Conservation (phyloP, 768 basidiomycete species). For the Russula emetica region DNA sequence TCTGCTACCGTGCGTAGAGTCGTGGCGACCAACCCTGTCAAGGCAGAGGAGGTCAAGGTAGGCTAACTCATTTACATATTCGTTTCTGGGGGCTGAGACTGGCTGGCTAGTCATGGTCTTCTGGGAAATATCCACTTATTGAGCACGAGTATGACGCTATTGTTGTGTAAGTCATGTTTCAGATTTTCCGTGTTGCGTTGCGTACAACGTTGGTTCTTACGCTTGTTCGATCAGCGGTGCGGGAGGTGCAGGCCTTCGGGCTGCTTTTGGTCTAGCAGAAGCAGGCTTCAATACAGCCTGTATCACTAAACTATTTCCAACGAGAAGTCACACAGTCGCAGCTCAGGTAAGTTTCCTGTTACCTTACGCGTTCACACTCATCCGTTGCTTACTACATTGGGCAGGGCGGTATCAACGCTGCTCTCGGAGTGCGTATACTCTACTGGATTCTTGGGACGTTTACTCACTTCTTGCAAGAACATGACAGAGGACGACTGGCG, state of each 20-base stretch:
- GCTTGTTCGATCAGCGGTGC: conserved; percentile 63
- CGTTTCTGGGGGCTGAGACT: conserved; percentile 17
- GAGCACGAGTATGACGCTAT: conserved; percentile 99
- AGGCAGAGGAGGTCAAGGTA: conserved; percentile 81
- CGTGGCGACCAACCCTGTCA: conserved; percentile 67
- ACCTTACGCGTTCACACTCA: background rate
- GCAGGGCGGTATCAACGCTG: conserved; percentile 97
- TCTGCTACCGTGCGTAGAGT: conserved; percentile 57
- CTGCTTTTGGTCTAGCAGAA: conserved; percentile 97
- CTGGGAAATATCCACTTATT: conserved; percentile 91
- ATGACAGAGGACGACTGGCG: conserved; percentile 99
- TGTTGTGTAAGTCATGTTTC: conserved; percentile 70
- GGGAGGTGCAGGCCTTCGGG: conserved; percentile 96
- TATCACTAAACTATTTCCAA: conserved; percentile 98
- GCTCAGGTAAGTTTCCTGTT: conserved; percentile 65
- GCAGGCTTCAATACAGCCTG: conserved; percentile 98
- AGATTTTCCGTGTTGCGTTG: background rate
- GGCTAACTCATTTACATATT: conserved; percentile 22
- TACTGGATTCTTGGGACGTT: background rate
- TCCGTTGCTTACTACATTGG: background rate
- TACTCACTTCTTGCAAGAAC: conserved; percentile 49
- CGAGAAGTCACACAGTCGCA: conserved; percentile 96
- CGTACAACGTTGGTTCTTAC: background rate
- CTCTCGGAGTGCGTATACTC: conserved; percentile 69
- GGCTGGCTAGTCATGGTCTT: conserved; percentile 59